phyloP scores from a whole-genome alignment of 2,329 filamentous ascomycete genomes.

The Ceratocystis harringtonii region DNA sequence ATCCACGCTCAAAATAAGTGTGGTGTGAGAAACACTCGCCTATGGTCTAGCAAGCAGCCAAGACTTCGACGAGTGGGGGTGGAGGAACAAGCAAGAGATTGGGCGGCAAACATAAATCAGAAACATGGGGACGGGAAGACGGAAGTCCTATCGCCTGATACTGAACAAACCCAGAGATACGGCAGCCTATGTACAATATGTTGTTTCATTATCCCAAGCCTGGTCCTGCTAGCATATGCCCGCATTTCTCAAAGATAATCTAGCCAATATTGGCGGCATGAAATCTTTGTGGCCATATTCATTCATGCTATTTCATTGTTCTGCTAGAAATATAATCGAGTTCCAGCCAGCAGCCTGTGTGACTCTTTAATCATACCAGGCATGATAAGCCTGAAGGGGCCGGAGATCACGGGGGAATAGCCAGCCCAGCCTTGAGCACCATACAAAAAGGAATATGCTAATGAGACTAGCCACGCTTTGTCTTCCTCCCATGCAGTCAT shows the following conservation, averaged over 20 bases:
- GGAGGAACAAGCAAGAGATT: not conserved
- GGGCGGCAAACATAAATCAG: not conserved
- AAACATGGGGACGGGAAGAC: not conserved
- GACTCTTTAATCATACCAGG: not conserved
- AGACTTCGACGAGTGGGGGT: not conserved
- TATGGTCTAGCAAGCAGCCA: not conserved
- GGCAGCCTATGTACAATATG: not conserved
- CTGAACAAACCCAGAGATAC: not conserved
- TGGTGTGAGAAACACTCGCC: not conserved
- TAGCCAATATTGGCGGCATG: not conserved
- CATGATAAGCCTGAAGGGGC: too few relatives aligned
- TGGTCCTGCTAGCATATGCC: not conserved
- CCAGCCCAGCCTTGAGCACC: not conserved
- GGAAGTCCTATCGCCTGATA: not conserved
- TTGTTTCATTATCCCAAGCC: not conserved
- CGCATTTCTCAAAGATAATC: not conserved
- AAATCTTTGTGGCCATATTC: not conserved
- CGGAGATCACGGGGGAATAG: not conserved
- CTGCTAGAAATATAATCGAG: not conserved
- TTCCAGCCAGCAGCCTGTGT: not conserved
- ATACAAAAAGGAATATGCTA: not conserved
- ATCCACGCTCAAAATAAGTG: not conserved
- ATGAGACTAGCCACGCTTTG: not conserved
- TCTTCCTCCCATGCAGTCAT: not conserved
- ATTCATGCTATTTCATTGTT: not conserved